Conservation (phyloP, 352 stramenopile genomes). For the Globisporangium yorkense region DNA sequence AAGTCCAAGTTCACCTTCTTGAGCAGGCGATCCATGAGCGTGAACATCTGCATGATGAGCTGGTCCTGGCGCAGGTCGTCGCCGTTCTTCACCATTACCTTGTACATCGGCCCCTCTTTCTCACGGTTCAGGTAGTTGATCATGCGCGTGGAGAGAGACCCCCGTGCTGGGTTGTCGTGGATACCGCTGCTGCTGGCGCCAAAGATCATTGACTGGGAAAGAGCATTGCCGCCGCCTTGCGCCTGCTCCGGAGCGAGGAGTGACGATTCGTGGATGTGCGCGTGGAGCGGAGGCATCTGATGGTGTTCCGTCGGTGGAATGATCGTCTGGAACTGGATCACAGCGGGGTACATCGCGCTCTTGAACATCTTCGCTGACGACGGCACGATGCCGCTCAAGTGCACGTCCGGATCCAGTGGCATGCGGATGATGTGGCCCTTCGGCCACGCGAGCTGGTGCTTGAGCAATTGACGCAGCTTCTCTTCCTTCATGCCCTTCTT, state of each 20-base stretch:
- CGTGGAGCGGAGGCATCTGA: conserved; percentile 10
- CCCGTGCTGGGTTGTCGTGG: conserved; percentile 38
- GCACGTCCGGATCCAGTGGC: conserved; percentile 80
- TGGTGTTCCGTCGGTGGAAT: conserved; percentile 43
- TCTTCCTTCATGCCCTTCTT: conserved; percentile 96
- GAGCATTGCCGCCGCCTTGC: conserved; percentile 8
- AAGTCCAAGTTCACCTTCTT: conserved; percentile 99
- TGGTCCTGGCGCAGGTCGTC: conserved; percentile 99
- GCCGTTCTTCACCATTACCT: conserved; percentile 99
- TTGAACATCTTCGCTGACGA: conserved; percentile 96
- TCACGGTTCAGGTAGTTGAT: conserved; percentile 75
- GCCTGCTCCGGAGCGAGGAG: conserved; percentile 10
- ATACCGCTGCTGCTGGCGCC: conserved; percentile 37
- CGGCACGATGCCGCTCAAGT: conserved; percentile 87
- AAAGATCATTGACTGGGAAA: conserved; percentile 48
- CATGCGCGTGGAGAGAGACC: conserved; percentile 70
- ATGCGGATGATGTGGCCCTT: conserved; percentile 79
- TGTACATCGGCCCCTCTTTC: conserved; percentile 88
- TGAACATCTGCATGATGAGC: conserved; percentile 99
- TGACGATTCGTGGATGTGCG: conserved; percentile 1
- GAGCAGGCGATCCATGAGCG: conserved; percentile 98
- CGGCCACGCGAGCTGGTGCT: conserved; percentile 74
- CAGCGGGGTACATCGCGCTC: conserved; percentile 95
- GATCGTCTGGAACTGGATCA: conserved; percentile 94
- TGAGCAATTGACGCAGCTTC: conserved; percentile 86